A percentile compares a stretch with the other conserved stretches of the same genome.
Conservation (phyloP, 768 basidiomycete species). For the Clavulina sp. region DNA sequence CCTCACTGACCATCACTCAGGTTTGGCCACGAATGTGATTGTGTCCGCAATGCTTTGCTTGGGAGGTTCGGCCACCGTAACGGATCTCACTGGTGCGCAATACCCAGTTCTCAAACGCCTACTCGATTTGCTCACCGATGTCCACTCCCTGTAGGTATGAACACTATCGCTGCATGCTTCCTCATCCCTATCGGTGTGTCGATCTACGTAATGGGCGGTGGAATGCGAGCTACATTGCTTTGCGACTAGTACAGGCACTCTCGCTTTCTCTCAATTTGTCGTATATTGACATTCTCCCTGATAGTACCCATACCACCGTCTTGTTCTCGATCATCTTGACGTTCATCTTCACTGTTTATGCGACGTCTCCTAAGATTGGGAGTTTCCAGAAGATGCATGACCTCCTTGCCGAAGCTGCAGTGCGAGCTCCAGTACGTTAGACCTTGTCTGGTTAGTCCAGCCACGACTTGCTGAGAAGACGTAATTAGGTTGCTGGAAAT, state of each 20-base stretch:
- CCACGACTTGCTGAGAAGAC: not conserved
- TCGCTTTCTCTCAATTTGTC: not conserved
- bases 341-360: constrained; percentile 66
- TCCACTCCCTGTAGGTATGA: constrained; percentile 33
- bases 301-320: constrained; percentile 70
- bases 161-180: constrained; percentile 79
- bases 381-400: constrained; percentile 62
- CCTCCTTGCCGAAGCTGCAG: constrained; percentile 31
- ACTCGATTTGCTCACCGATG: not conserved
- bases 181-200: constrained; percentile 75
- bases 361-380: constrained; percentile 63
- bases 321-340: constrained; percentile 73
- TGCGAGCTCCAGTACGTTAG: constrained; percentile 16
- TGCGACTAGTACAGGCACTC: constrained; percentile 61
- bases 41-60: constrained; percentile 75
- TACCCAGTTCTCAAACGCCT: not conserved
- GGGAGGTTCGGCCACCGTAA: constrained; percentile 70
- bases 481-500: constrained; percentile 60
- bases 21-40: constrained; percentile 79
- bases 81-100: constrained; percentile 42
- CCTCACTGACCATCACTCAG: constrained; percentile 16
- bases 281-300: not conserved
- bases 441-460: not conserved
- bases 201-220: constrained; percentile 75
- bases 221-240: constrained; percentile 70